Conservation (phyloP, 139 green algal species). For the Picocystis salinarum region DNA sequence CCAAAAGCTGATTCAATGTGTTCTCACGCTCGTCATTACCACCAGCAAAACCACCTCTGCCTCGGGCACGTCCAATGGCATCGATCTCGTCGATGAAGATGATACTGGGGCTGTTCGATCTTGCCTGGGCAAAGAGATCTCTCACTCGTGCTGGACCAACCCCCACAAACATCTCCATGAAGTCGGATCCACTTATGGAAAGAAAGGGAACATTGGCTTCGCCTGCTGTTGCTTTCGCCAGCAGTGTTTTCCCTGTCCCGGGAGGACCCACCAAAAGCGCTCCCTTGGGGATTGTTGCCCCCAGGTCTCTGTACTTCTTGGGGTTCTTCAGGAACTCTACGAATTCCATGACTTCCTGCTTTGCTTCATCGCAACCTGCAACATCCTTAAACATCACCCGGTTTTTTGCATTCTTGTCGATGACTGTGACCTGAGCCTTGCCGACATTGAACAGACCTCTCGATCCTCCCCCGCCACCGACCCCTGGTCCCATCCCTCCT, state of each 20-base stretch:
- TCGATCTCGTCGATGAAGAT: constrained; percentile 97
- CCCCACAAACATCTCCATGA: constrained; percentile 73
- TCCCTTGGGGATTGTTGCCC: constrained; percentile 80
- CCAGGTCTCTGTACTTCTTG: constrained; percentile 32
- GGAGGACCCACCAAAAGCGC: constrained; percentile 72
- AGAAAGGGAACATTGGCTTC: constrained; percentile 91
- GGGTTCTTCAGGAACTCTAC: constrained; percentile 83
- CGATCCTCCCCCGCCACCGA: constrained; percentile 18
- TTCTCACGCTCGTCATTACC: constrained; percentile 96
- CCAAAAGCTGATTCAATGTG: constrained; percentile 93
- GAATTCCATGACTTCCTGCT: constrained; percentile 95
- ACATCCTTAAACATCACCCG: constrained; percentile 82
- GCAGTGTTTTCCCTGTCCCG: constrained; percentile 83
- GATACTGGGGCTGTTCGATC: constrained; percentile 65
- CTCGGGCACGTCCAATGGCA: constrained; percentile 63
- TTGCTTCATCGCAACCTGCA: constrained; percentile 88
- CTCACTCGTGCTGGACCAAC: constrained; percentile 75
- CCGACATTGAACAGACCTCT: constrained; percentile 79
- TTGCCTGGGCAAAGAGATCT: constrained; percentile 80
- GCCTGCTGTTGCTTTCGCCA: constrained; percentile 86
- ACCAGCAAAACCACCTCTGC: constrained; percentile 48
- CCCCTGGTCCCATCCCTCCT: constrained; percentile 23
- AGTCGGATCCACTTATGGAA: constrained; percentile 37
- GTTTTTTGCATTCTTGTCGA: constrained; percentile 82
- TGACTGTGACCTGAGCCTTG: constrained; percentile 41